Evolutionary conservation across 345 rosid genomes (phyloP).

Genomic region (Dovyalis caffra): DNA sequence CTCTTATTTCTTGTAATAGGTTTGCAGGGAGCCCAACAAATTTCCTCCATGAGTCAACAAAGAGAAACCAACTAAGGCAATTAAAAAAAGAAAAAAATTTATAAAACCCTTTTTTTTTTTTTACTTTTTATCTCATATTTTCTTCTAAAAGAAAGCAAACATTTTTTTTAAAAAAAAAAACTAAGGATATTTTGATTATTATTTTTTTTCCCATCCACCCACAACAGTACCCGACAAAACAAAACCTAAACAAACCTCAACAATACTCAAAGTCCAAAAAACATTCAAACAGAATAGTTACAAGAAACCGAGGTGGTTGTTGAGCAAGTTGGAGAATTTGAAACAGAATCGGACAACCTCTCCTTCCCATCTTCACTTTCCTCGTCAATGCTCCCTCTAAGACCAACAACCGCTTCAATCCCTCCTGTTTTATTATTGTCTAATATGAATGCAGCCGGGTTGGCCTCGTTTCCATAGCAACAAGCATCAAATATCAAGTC

Average conservation of each 20-base stretch:
- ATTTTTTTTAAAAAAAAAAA: not conserved
- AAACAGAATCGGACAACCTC: conserved; percentile 30
- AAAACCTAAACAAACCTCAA: not conserved
- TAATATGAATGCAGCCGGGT: not conserved
- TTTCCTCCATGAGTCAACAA: not conserved
- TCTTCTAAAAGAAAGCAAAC: not conserved
- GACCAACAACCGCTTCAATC: conserved; percentile 28
- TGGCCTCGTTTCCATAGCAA: conserved; percentile 18
- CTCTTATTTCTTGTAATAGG: too few species aligned
- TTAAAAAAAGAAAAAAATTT: not conserved
- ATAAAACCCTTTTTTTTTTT: not conserved
- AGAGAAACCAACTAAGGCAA: not conserved
- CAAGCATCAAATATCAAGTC: conserved; percentile 59
- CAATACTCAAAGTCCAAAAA: not conserved
- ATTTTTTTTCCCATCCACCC: not conserved
- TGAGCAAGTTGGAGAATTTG: conserved; percentile 38
- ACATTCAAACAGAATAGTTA: conserved; percentile 44
- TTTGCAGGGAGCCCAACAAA: not conserved
- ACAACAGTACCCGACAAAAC: not conserved
- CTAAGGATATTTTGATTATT: not conserved
- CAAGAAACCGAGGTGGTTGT: conserved; percentile 51
- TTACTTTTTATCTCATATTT: not conserved
- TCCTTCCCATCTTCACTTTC: conserved; percentile 20
- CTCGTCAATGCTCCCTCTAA: conserved; percentile 7
- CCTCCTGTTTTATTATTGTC: not conserved